Evolutionary conservation across 306 rosid genomes (phyloP).

Genomic region (Sesbania bispinosa): DNA sequence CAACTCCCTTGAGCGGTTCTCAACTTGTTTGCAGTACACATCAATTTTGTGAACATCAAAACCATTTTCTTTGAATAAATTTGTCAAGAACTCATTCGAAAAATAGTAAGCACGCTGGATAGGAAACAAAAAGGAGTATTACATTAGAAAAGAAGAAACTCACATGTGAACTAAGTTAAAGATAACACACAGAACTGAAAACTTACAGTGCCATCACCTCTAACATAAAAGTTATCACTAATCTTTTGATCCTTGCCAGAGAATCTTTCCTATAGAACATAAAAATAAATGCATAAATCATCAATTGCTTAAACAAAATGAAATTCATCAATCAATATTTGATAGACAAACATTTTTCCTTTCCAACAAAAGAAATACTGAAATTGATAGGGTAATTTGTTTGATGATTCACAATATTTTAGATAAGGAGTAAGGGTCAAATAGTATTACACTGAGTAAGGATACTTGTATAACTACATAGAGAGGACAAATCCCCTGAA

Average conservation of each 20-base stretch:
- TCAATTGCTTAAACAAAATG: not conserved
- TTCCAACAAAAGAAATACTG: not conserved
- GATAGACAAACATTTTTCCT: not conserved
- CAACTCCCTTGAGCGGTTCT: slow-evolving; percentile 83
- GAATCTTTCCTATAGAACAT: slow-evolving; percentile 67
- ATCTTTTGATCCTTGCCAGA: slow-evolving; percentile 85
- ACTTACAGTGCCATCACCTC: slow-evolving; percentile 98
- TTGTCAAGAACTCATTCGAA: slow-evolving; percentile 77
- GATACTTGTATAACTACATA: not conserved
- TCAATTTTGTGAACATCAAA: slow-evolving; percentile 61
- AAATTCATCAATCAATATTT: slow-evolving; percentile 7
- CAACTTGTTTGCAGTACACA: slow-evolving; percentile 90
- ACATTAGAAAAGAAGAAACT: slow-evolving; percentile 20
- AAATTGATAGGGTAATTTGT: not conserved
- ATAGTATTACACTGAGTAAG: not conserved
- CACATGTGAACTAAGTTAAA: not conserved
- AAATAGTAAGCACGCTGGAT: slow-evolving; percentile 94
- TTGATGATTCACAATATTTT: slow-evolving; percentile 22
- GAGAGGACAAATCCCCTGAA: slow-evolving; percentile 2
- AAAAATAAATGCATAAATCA: slow-evolving; percentile 8
- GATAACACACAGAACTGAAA: slow-evolving; percentile 11
- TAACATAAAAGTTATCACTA: slow-evolving; percentile 81
- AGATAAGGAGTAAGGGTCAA: not conserved
- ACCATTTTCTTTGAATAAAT: slow-evolving; percentile 76
- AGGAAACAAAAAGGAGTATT: slow-evolving; percentile 11